A percentile compares a stretch with the other conserved stretches of the same genome.
Conservation (phyloP, 2,329 filamentous ascomycete species). For the Hymenotorrendiella dingleyae region DNA sequence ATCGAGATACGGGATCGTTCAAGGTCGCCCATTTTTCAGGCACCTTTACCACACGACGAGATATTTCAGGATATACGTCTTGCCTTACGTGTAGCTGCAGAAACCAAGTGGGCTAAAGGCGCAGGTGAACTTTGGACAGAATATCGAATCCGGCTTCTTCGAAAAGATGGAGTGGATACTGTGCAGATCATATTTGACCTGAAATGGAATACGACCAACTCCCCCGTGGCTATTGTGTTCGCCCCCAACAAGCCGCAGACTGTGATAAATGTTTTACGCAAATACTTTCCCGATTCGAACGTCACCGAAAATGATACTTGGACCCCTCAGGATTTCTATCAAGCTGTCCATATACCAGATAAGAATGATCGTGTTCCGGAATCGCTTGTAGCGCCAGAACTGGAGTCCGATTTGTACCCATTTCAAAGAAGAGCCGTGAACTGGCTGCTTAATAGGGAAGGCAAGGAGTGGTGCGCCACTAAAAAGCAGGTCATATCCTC, state of each 20-base stretch:
- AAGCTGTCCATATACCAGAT: constrained; percentile 57
- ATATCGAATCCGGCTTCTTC: constrained; percentile 18
- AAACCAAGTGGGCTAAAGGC: constrained; percentile 17
- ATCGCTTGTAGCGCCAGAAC: constrained; percentile 38
- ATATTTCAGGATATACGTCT: constrained; percentile 20
- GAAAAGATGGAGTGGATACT: constrained; percentile 15
- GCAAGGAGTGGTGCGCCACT: constrained; percentile 41
- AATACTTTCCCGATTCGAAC: constrained; percentile 26
- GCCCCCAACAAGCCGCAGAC: constrained; percentile 12
- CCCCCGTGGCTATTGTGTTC: constrained; percentile 16
- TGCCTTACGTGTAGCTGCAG: constrained; percentile 18
- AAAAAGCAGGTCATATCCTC: constrained; percentile 6
- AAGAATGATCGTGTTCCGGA: constrained; percentile 35
- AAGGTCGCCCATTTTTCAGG: constrained; percentile 13
- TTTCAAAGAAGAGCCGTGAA: constrained; percentile 66
- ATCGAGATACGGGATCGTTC: constrained; percentile 20
- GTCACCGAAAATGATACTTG: constrained; percentile 27
- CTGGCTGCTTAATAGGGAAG: constrained; percentile 66
- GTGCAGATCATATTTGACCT: constrained; percentile 23
- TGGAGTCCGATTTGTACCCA: constrained; percentile 54
- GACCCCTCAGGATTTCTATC: constrained; percentile 59
- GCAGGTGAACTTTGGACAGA: constrained; percentile 28
- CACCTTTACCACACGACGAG: constrained; percentile 11
- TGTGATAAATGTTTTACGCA: constrained; percentile 23
- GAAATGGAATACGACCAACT: constrained; percentile 28